phyloP scores from a whole-genome alignment of 192 early-diverging fungal species.

The Backusella circina region DNA sequence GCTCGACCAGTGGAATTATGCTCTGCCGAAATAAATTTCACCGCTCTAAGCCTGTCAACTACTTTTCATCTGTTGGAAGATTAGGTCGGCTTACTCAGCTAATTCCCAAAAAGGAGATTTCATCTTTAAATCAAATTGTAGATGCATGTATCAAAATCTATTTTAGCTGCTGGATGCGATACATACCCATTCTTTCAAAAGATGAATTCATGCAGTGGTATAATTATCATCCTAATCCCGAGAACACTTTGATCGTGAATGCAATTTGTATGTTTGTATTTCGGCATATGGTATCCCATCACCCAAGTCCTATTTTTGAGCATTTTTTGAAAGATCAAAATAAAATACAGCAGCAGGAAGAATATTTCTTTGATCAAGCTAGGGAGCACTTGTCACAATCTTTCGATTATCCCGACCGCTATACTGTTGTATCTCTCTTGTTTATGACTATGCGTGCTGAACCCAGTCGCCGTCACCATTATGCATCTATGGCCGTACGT shows the following conservation, averaged over 20 bases:
- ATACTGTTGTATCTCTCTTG: slow-evolving; percentile 19
- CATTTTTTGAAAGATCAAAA: slow-evolving; percentile 16
- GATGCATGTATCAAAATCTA: slow-evolving; percentile 30
- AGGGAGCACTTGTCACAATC: slow-evolving; percentile 21
- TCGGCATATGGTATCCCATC: slow-evolving; percentile 26
- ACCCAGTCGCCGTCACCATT: slow-evolving; percentile 20
- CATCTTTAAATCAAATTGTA: slow-evolving; percentile 17
- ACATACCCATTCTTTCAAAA: slow-evolving; percentile 22
- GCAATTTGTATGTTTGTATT: slow-evolving; percentile 28
- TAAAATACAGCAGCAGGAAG: slow-evolving; percentile 32
- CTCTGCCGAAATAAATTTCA: slow-evolving; percentile 24
- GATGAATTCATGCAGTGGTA: slow-evolving; percentile 39
- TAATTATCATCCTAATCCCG: slow-evolving; percentile 3
- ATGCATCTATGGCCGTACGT: slow-evolving; percentile 28
- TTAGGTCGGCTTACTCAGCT: slow-evolving; percentile 1
- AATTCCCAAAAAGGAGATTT: slow-evolving; percentile 2
- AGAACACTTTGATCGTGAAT: slow-evolving; percentile 32
- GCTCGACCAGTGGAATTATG: neutral
- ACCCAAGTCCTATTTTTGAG: slow-evolving; percentile 6
- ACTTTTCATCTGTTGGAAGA: slow-evolving; percentile 9
- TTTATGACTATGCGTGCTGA: slow-evolving; percentile 24
- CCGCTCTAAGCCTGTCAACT: slow-evolving; percentile 24
- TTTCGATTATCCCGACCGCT: slow-evolving; percentile 34
- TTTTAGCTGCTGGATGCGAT: slow-evolving; percentile 33
- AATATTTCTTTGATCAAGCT: slow-evolving; percentile 30